Base-by-base conservation (phyloP, 306 rosid species). In the Cucumis hystrix region DNA sequence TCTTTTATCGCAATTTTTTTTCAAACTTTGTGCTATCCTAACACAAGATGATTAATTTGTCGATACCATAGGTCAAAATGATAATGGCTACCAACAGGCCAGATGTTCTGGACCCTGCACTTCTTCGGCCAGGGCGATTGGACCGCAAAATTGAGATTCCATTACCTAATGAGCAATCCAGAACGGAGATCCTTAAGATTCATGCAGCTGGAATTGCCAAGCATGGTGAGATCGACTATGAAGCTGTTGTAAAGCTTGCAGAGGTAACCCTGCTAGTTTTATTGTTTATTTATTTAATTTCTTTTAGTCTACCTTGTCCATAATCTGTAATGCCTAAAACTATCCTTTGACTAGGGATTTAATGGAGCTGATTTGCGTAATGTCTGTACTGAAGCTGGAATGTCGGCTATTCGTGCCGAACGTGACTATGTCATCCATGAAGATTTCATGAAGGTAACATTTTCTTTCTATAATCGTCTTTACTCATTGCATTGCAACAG, bases 361-460 rank as follows among this genome's bases (percentile, higher is more conserved):
- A 96, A 96, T 81, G 98, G 98, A 43, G 97, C 99, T 73, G 99
- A 96, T 82, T 90, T 96, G 41, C 91, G 99, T 55, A 96, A 96
- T 76, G 91, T 96, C 69, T 96, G 99, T 87, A 91, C 99, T 0
- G 99, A 96, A 85, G 99, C 99, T 82, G 99, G 99, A 77, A 95
- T 95, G 97, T 85, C 92, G 8, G 99, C 99, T 6, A 96, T 96
- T 77, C 96, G 99, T 20, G 99, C 96, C 14, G 99, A 96, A 78
- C 92, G 99, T 21, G 98, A 92, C 82, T 96, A 92, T 68, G 99
- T 96, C 79, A 90, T 89, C 77, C 99, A 96, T 41, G 98, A 91
- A 84, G 99, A 96, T 83, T 96, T 95, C 85, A 96, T 96, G 98
- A 96, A 96, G 93, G 99, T 85, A 79, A 79, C 13, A 2, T 5